phyloP scores from a whole-genome alignment of 192 early-diverging fungal genomes.

The Gorgonomyces haynaldii region DNA sequence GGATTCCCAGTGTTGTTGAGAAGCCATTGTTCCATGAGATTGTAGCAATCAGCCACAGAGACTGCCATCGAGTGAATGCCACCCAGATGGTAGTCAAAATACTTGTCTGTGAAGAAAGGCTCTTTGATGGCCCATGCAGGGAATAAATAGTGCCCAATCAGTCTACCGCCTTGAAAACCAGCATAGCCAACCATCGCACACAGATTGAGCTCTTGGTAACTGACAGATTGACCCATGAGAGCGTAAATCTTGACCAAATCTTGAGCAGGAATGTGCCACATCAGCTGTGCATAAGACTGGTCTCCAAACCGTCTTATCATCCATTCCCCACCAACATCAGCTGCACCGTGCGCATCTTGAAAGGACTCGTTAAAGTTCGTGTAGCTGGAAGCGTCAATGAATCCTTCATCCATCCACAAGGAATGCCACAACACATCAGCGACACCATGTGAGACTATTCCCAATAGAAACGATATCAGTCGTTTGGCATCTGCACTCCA shows the following conservation, averaged over 20 bases:
- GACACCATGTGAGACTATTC: constrained; percentile 54
- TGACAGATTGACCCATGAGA: constrained; percentile 26
- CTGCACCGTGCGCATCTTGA: constrained; percentile 35
- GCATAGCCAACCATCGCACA: constrained; percentile 54
- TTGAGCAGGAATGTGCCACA: constrained; percentile 52
- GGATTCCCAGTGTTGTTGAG: too few species aligned
- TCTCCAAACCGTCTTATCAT: constrained; percentile 34
- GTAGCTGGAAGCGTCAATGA: constrained; percentile 32
- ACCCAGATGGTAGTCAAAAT: constrained; percentile 60
- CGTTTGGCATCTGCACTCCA: constrained; percentile 37
- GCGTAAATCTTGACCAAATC: constrained; percentile 56
- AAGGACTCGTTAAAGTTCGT: constrained; percentile 37
- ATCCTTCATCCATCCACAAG: constrained; percentile 38
- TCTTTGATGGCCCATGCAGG: constrained; percentile 43
- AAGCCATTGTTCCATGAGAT: constrained; percentile 29
- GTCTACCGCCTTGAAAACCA: constrained; percentile 40
- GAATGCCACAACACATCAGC: constrained; percentile 62
- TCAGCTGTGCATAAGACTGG: constrained; percentile 2
- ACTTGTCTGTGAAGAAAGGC: constrained; percentile 64
- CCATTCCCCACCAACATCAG: constrained; percentile 59
- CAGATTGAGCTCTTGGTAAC: constrained; percentile 17
- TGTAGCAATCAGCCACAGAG: constrained; percentile 45
- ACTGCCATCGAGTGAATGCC: constrained; percentile 57
- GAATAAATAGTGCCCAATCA: constrained; percentile 44
- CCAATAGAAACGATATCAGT: constrained; percentile 54